Evolutionary conservation across 345 rosid genomes (phyloP), one percentile per base, ranked within the genome.

Genomic region (Boechera divaricarpa): DNA sequence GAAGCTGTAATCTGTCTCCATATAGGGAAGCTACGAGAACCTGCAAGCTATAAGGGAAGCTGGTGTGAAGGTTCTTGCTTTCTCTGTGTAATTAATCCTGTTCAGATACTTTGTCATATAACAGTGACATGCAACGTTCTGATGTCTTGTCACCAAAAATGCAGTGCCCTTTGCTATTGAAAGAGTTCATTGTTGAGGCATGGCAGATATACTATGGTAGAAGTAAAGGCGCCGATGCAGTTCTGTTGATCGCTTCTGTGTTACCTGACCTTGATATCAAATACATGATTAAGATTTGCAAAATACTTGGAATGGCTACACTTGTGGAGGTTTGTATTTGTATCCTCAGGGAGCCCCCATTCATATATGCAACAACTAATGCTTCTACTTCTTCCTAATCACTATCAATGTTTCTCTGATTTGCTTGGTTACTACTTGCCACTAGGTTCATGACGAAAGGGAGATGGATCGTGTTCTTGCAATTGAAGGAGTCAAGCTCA

Each of bases 381-480:
- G 42, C 13, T 31, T 73, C 61, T 61, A 12, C 56, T 51, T 52
- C 70, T 49, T 72, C 16, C 8, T 73, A 16, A 36, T 13, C 63
- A 35, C 26, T 10, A 4, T 38, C 31, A 35, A 15, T 29, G 7
- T 9, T 57, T 72, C 33, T 26, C 55, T 70, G 61, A 45, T 26
- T 48, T 1, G 18, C 38, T 7, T 39, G 63, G 49, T 60, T 63
- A 44, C 56, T 45, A 38, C 26, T 69, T 36, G n/a, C 5, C 59
- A 6, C 60, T 70, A 95, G 99, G 99, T 92, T 73, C 99, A 95
- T 2, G 84, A 95, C 62, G 98, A 91, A 83, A 86, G 82, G 74
- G 98, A 95, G 85, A 91, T 95, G 94, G 97, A 92, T 69, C 96
- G 98, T 5, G 93, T 92, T 76, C 93, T 95, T 77, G 97, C 89